Evolutionary conservation across 768 basidiomycete species (phyloP), one percentile per base, ranked within the genome.

Genomic region (Auricularia heimuer): DNA sequence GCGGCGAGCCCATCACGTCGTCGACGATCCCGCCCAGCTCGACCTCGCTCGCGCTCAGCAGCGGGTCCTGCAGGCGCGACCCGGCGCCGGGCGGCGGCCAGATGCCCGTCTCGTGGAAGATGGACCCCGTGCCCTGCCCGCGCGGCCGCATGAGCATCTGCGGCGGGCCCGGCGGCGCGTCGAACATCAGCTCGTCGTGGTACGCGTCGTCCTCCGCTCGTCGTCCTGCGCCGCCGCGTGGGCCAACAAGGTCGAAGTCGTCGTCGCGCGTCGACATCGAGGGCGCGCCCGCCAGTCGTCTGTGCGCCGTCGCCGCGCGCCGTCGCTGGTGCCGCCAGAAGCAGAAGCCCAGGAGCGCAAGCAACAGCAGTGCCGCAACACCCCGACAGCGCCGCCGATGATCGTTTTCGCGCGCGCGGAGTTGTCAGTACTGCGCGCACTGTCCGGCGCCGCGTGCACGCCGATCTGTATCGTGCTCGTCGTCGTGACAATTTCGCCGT

Each of bases 41-140:
- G 39, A 64, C 64, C n/a, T 56, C 56, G 54, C 64, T 64, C 35
- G 51, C 64, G 33, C 47, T 33, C 18, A 39, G 33, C 64, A 64
- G 24, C 34, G 64, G 64, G 54, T 64, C 64, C 21, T 35, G 54
- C 64, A 64, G 35, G 21, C 56, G 14, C 56, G 56, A 60, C 24
- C 56, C 56, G 3, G 51, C 54, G 12, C 64, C 54, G 18, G 64
- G 64, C 54, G 64, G 54, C n/a, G 64, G 64, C 64, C 64, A 64
- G 33, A 64, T 56, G 56, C 56, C 56, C 7, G 51, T 42, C 39
- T 64, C 64, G 29, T 64, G 54, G 51, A 64, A 64, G 4, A 64
- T 34, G 29, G 33, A 35, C 2, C 64, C 64, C 35, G 64, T 33
- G 54, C 56, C 64, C 16, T 4, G n/a, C 3, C n/a, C 56, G 24